These are phyloP conservation scores for Lagenaria siceraria DNA, from an alignment of 306 rosid genomes.

Conservation along the genomic window DNA sequence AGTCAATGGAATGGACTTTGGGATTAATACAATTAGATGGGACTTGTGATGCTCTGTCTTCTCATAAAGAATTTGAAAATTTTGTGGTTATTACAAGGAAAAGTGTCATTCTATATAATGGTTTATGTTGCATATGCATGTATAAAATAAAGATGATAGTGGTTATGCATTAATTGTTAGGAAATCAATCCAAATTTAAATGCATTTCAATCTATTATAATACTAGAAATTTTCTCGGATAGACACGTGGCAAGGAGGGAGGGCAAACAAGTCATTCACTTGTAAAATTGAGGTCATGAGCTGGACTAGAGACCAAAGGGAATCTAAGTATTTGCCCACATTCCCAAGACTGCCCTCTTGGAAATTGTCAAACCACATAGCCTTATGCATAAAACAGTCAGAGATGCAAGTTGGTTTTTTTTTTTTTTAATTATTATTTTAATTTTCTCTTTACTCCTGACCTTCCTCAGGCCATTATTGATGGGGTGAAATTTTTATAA, in stretches of 20 bases:
- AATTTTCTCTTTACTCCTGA: not conserved
- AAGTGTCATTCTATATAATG: not conserved
- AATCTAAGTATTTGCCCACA: not conserved
- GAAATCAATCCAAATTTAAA: too few relatives aligned
- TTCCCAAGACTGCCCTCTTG: not conserved
- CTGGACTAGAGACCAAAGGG: not conserved
- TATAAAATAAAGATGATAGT: not conserved
- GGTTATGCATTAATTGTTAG: not conserved
- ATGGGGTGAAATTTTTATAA: not conserved
- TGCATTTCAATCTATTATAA: too few relatives aligned
- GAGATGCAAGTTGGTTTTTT: not conserved
- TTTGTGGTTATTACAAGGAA: not conserved
- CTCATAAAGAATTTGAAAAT: not conserved
- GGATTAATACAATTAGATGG: not conserved
- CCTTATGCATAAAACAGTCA: too few relatives aligned
- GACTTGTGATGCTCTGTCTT: not conserved
- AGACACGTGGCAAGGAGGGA: not conserved
- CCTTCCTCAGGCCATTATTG: not conserved
- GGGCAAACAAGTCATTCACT: not conserved
- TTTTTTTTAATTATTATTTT: too few relatives aligned
- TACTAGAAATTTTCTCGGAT: too few relatives aligned
- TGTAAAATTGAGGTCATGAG: too few relatives aligned
- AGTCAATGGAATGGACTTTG: not conserved
- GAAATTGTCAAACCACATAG: not conserved
- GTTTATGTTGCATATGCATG: not conserved